A percentile compares a stretch with the other conserved stretches of the same genome.
Evolutionary conservation across 371 early-diverging fungal species (phyloP).

Genomic region (Vavraia culicis): DNA sequence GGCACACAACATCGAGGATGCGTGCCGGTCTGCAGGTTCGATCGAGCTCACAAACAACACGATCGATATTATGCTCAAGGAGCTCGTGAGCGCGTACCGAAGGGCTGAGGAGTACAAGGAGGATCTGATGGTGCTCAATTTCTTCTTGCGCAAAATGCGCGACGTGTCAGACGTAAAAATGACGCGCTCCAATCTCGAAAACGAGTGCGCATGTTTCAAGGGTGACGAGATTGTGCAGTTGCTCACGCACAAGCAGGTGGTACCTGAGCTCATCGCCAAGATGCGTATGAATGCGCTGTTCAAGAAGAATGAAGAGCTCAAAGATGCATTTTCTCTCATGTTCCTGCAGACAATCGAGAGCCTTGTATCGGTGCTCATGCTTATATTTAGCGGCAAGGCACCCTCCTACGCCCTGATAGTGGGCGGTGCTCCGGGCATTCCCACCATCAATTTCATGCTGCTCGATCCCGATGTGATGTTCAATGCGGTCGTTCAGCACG

Average conservation of each 20-base stretch:
- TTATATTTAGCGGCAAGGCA: slow-evolving; percentile 6
- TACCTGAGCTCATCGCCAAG: too few relatives aligned
- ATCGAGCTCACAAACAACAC: slow-evolving; percentile 41
- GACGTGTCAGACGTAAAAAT: too few relatives aligned
- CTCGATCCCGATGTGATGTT: slow-evolving; percentile 45
- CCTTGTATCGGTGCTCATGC: slow-evolving; percentile 16
- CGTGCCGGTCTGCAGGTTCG: slow-evolving; percentile 45
- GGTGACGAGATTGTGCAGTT: too few relatives aligned
- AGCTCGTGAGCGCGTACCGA: slow-evolving; percentile 17
- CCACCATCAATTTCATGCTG: slow-evolving; percentile 39
- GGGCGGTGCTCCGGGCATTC: neutral
- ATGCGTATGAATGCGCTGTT: slow-evolving; percentile 1
- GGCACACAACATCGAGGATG: slow-evolving; percentile 47
- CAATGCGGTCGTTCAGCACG: slow-evolving; percentile 25
- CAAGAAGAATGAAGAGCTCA: slow-evolving; percentile 16
- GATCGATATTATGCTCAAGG: slow-evolving; percentile 26
- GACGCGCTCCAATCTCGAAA: too few relatives aligned
- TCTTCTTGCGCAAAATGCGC: too few relatives aligned
- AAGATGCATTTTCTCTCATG: slow-evolving; percentile 11
- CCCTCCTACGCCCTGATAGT: slow-evolving; percentile 16
- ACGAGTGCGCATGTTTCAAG: too few relatives aligned
- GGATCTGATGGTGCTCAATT: too few relatives aligned
- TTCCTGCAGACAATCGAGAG: slow-evolving; percentile 8
- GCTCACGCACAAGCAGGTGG: too few relatives aligned
- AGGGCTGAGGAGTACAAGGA: too few relatives aligned